Percentiles rank a stretch among this genome's conserved stretches.
Evolutionary conservation across 495 filamentous ascomycete genomes (phyloP).

Genomic region (Podospora australis): DNA sequence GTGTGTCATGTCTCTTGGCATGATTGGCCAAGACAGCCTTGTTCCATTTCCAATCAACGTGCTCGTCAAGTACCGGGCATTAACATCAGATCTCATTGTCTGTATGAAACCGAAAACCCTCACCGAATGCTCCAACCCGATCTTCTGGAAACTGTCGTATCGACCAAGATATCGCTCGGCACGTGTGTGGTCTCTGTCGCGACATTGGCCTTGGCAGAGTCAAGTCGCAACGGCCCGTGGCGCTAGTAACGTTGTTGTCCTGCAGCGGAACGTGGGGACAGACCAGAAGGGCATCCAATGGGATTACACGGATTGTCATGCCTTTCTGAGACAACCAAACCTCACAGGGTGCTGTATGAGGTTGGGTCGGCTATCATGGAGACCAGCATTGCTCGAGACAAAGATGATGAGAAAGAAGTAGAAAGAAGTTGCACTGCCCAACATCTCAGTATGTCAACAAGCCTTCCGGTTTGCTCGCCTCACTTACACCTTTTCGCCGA

Average conservation of each 20-base stretch:
- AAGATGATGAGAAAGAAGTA: too few relatives aligned
- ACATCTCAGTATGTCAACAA: too few relatives aligned
- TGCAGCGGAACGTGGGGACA: neutral
- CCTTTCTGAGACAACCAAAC: neutral
- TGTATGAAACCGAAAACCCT: neutral
- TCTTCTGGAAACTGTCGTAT: too few relatives aligned
- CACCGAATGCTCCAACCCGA: neutral
- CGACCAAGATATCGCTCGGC: neutral
- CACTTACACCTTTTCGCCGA: too few relatives aligned
- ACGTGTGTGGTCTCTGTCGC: neutral
- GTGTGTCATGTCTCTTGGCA: neutral
- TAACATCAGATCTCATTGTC: too few relatives aligned
- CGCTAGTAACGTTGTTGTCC: neutral
- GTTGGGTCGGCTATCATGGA: neutral
- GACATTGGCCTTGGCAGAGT: neutral
- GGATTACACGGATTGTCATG: neutral
- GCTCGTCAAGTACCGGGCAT: neutral
- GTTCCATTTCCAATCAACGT: neutral
- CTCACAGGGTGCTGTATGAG: neutral
- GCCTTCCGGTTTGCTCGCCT: too few relatives aligned
- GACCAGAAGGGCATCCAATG: neutral
- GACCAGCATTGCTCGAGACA: too few relatives aligned
- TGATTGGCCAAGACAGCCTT: too few relatives aligned
- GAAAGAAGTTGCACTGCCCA: too few relatives aligned
- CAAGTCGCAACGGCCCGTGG: neutral